Percentiles rank a stretch among this genome's conserved stretches.
phyloP scores from a whole-genome alignment of 768 basidiomycete species.

The Stropharia rugosoannulata region DNA sequence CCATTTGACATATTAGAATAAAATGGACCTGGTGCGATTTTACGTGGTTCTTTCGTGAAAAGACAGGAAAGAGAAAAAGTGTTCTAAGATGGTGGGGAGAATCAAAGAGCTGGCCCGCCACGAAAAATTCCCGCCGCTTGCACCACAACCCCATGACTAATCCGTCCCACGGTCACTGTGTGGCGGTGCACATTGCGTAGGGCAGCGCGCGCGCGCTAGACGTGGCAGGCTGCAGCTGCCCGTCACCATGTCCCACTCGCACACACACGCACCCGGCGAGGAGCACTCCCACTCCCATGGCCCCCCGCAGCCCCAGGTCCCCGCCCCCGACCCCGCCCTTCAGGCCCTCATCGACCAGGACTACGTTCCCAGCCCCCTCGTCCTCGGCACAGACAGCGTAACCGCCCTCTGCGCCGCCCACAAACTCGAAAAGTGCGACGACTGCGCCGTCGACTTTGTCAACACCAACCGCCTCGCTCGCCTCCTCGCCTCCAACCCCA shows the following conservation, averaged over 20 bases:
- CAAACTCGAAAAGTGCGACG: slow-evolving; percentile 69
- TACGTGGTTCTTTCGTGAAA: slow-evolving; percentile 26
- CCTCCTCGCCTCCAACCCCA: slow-evolving; percentile 66
- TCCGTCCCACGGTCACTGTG: slow-evolving; percentile 21
- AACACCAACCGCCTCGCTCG: slow-evolving; percentile 76
- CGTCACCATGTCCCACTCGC: slow-evolving; percentile 60
- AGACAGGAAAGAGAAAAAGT: slow-evolving; percentile 22
- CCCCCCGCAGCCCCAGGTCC: slow-evolving; percentile 41
- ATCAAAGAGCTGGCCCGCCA: slow-evolving; percentile 27
- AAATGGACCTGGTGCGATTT: slow-evolving; percentile 22
- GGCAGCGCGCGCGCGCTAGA: slow-evolving; percentile 3
- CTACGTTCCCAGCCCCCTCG: slow-evolving; percentile 57
- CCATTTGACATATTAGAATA: slow-evolving; percentile 84
- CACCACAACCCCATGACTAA: slow-evolving; percentile 13
- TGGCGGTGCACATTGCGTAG: slow-evolving; percentile 14
- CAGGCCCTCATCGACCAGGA: slow-evolving; percentile 78
- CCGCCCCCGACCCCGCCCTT: slow-evolving; percentile 65
- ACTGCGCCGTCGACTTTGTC: slow-evolving; percentile 73
- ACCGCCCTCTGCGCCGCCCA: slow-evolving; percentile 66
- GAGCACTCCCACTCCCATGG: slow-evolving; percentile 48
- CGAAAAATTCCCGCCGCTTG: slow-evolving; percentile 20
- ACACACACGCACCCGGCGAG: slow-evolving; percentile 61
- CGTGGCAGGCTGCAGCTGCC: slow-evolving; percentile 16
- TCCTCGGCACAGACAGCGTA: slow-evolving; percentile 51
- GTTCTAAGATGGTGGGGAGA: slow-evolving; percentile 27